Evolutionary conservation across 371 early-diverging fungal genomes (phyloP).

Genomic region (Apophysomyces trapeziformis): DNA sequence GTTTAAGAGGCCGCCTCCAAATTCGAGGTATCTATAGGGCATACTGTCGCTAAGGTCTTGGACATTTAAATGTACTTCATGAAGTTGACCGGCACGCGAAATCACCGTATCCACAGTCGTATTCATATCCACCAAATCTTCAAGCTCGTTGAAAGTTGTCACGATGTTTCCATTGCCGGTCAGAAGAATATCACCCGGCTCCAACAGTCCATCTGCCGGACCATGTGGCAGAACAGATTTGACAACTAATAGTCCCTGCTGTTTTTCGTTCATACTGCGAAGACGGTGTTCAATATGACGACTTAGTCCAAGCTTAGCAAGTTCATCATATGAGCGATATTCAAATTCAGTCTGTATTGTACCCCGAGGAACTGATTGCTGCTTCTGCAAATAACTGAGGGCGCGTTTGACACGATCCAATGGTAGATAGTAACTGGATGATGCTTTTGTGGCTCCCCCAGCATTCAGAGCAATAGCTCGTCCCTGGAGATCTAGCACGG

Average conservation of each 20-base stretch:
- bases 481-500: conserved; percentile 71
- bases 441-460: conserved; percentile 61
- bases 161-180: conserved; percentile 62
- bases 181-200: conserved; percentile 78
- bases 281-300: conserved; percentile 61
- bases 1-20: conserved; percentile 87
- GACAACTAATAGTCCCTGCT: conserved; percentile 73
- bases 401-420: conserved; percentile 74
- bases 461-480: conserved; percentile 73
- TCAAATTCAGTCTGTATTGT: conserved; percentile 76
- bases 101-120: conserved; percentile 67
- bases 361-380: conserved; percentile 70
- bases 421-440: conserved; percentile 68
- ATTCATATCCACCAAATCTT: conserved; percentile 66
- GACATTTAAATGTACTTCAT: conserved; percentile 54
- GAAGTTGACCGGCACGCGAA: conserved; percentile 68
- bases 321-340: conserved; percentile 65
- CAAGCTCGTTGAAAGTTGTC: conserved; percentile 72
- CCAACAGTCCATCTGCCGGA: conserved; percentile 64
- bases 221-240: conserved; percentile 72
- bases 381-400: conserved; percentile 58
- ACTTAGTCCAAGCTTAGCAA: conserved; percentile 62
- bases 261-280: conserved; percentile 62
- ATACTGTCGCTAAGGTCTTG: conserved; percentile 82
- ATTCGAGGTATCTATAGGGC: conserved; percentile 74